Evolutionary conservation across 768 basidiomycete genomes (phyloP).

Genomic region (Kwoniella dejecticola): DNA sequence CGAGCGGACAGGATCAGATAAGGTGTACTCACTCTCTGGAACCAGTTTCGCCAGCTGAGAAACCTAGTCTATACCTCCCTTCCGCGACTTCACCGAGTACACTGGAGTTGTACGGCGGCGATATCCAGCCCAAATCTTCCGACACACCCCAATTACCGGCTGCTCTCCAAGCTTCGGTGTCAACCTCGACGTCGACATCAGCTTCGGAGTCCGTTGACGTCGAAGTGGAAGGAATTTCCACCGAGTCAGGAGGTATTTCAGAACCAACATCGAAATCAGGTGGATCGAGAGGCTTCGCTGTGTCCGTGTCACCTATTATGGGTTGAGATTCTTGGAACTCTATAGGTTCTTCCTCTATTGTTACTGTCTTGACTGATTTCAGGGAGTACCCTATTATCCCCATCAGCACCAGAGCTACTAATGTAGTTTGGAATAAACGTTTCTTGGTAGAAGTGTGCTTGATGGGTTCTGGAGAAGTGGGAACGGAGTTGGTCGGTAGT

Average conservation of each 20-base stretch:
- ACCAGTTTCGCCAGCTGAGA: constrained; percentile 17
- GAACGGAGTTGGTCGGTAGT: constrained; percentile 7
- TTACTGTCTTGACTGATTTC: background rate
- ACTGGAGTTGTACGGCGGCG: background rate
- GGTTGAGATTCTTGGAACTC: too few relatives aligned
- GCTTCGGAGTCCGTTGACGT: too few relatives aligned
- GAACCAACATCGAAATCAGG: background rate
- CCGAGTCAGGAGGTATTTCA: background rate
- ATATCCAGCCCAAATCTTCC: constrained; percentile 34
- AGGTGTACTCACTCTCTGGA: constrained; percentile 20
- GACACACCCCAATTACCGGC: constrained; percentile 25
- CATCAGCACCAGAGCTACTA: constrained; percentile 1
- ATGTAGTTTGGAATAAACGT: constrained; percentile 8
- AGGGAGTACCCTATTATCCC: constrained; percentile 1
- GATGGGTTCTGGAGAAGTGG: constrained; percentile 1
- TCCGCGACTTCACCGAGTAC: constrained; percentile 36
- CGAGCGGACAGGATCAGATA: background rate
- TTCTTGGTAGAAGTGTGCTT: background rate
- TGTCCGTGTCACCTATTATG: background rate
- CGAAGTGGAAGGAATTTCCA: too few relatives aligned
- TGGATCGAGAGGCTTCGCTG: background rate
- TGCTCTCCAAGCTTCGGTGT: background rate
- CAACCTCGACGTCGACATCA: too few relatives aligned
- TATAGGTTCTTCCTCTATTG: too few relatives aligned
- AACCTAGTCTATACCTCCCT: constrained; percentile 24